These are phyloP conservation scores for Brettanomyces nanus DNA, from an alignment of 805 yeast genomes.

Conservation along the genomic window DNA sequence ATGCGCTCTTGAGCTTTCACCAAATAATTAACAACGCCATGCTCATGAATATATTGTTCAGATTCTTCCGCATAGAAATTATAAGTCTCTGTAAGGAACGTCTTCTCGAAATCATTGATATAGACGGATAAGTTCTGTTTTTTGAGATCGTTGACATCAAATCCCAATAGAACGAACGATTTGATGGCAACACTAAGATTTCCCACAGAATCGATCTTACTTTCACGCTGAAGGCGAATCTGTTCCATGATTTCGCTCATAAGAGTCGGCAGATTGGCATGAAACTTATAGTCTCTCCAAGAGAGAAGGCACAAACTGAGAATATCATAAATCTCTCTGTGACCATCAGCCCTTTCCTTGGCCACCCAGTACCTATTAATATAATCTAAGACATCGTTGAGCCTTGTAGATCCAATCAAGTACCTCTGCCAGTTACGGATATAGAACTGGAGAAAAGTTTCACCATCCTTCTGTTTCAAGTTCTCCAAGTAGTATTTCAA, in stretches of 20 bases:
- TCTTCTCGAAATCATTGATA: constrained; percentile 67
- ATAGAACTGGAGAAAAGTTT: constrained; percentile 71
- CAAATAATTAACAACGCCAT: constrained; percentile 87
- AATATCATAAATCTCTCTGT: constrained; percentile 83
- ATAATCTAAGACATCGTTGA: constrained; percentile 91
- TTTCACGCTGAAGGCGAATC: constrained; percentile 71
- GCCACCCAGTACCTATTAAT: constrained; percentile 97
- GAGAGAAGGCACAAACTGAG: constrained; percentile 78
- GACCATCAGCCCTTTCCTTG: constrained; percentile 90
- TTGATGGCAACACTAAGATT: constrained; percentile 67
- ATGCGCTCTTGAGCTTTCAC: constrained; percentile 76
- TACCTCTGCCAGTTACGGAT: constrained; percentile 84
- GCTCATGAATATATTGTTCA: constrained; percentile 50
- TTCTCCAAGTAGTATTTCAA: constrained; percentile 49
- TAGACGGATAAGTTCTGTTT: constrained; percentile 79
- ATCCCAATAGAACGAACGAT: constrained; percentile 83
- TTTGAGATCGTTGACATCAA: constrained; percentile 83
- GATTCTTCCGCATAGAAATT: constrained; percentile 66
- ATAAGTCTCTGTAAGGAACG: constrained; percentile 63
- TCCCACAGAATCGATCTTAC: constrained; percentile 60
- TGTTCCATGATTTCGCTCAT: constrained; percentile 67
- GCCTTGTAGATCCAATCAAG: constrained; percentile 82
- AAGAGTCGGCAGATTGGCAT: constrained; percentile 49
- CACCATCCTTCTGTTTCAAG: constrained; percentile 45
- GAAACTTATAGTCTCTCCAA: constrained; percentile 83